Conservation (phyloP, 768 basidiomycete genomes). For the Chalciporus pseudorubinellus region DNA sequence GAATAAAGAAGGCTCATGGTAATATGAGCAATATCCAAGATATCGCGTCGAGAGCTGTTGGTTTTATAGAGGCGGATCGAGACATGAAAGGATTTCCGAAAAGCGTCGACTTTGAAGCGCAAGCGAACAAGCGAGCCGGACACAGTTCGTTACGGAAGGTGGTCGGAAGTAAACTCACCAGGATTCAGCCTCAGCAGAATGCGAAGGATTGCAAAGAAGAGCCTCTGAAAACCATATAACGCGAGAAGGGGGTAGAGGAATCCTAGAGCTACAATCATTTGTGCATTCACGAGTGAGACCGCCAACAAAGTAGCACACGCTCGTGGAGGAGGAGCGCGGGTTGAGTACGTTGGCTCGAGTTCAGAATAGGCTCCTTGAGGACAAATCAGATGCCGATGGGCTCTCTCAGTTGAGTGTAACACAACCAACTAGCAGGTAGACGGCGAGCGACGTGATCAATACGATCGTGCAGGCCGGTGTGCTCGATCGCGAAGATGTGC, state of each 20-base stretch:
- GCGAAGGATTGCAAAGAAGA: slow-evolving; percentile 7
- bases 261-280: slow-evolving; percentile 26
- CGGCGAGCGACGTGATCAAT: not conserved
- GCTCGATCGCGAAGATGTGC: not conserved
- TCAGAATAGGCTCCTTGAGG: not conserved
- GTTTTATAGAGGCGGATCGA: not conserved
- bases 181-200: not conserved
- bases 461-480: not conserved
- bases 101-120: not conserved
- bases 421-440: not conserved
- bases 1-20: not conserved
- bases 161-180: slow-evolving; percentile 10
- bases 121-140: not conserved
- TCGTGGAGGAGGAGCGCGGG: not conserved
- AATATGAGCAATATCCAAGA: not conserved
- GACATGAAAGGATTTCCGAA: not conserved
- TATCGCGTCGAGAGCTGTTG: not conserved
- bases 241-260: slow-evolving; percentile 20
- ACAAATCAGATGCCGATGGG: not conserved
- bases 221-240: slow-evolving; percentile 17
- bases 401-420: too few species aligned
- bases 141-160: not conserved
- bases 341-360: not conserved
- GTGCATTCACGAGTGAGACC: not conserved
- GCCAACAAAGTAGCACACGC: not conserved